Percentiles rank a stretch among this genome's conserved stretches.
Evolutionary conservation across 208 protist genomes (phyloP).

Genomic region (Acanthamoeba royreba): DNA sequence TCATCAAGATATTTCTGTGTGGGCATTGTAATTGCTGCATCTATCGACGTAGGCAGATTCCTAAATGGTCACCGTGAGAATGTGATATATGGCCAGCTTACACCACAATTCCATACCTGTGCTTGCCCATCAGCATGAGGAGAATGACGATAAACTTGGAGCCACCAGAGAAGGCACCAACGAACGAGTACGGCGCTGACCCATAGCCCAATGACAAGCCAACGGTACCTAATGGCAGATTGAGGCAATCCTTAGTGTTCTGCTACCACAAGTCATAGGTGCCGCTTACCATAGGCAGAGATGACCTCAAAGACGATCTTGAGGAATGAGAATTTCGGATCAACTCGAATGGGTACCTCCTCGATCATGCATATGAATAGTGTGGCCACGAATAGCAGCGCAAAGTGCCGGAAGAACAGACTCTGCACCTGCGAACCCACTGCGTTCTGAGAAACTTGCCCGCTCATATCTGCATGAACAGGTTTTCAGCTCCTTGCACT

Average conservation of each 20-base stretch:
- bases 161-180: neutral
- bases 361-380: neutral
- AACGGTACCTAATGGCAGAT: neutral
- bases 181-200: neutral
- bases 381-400: neutral
- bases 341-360: neutral
- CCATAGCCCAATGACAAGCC: neutral
- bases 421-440: neutral
- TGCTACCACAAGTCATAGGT: neutral
- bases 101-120: too few relatives aligned
- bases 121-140: neutral
- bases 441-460: neutral
- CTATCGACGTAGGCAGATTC: too few relatives aligned
- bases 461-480: neutral
- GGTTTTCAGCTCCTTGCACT: neutral
- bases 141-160: neutral
- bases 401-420: neutral
- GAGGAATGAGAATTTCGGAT: neutral
- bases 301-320: neutral
- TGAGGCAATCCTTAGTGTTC: neutral
- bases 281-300: neutral
- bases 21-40: too few relatives aligned
- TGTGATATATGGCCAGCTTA: too few relatives aligned
- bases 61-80: too few relatives aligned
- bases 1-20: too few relatives aligned